Conservation (phyloP, 2,329 filamentous ascomycete genomes). For the Dactylellina drechsleri region DNA sequence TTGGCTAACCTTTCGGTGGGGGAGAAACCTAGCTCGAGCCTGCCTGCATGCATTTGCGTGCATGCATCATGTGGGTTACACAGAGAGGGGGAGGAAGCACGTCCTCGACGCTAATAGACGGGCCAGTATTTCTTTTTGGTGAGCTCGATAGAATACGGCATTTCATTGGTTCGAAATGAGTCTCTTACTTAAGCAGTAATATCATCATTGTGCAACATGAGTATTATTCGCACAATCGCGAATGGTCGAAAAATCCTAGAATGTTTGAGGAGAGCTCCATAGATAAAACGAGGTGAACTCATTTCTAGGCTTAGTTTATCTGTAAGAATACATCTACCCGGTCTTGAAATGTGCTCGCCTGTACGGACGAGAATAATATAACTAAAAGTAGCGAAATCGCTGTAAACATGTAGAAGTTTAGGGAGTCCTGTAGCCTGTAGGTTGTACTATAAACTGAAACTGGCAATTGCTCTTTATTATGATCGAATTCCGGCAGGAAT, state of each 20-base stretch:
- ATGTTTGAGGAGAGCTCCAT: too few species aligned
- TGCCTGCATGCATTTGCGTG: conserved; percentile 19
- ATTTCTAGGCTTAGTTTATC: too few species aligned
- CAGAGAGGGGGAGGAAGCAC: conserved; percentile 1
- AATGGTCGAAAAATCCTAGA: too few species aligned
- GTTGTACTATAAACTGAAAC: background rate
- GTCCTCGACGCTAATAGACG: too few species aligned
- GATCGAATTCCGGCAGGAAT: too few species aligned
- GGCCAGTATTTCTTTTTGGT: background rate
- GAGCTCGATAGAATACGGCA: background rate
- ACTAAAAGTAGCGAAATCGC: too few species aligned
- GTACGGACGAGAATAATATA: too few species aligned
- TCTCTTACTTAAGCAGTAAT: background rate
- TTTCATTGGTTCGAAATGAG: conserved; percentile 3
- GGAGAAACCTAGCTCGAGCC: background rate
- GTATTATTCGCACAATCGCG: background rate
- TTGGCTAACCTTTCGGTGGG: conserved; percentile 7
- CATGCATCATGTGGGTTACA: conserved; percentile 50
- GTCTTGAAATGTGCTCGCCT: too few species aligned
- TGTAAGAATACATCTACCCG: too few species aligned
- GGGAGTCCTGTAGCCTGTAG: too few species aligned
- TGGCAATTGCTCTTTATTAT: background rate
- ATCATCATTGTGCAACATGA: background rate
- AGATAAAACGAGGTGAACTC: too few species aligned
- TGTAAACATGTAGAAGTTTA: too few species aligned